These are phyloP conservation scores for Calonectria pteridis DNA, from an alignment of 2,329 filamentous ascomycete genomes.

Conservation along the genomic window DNA sequence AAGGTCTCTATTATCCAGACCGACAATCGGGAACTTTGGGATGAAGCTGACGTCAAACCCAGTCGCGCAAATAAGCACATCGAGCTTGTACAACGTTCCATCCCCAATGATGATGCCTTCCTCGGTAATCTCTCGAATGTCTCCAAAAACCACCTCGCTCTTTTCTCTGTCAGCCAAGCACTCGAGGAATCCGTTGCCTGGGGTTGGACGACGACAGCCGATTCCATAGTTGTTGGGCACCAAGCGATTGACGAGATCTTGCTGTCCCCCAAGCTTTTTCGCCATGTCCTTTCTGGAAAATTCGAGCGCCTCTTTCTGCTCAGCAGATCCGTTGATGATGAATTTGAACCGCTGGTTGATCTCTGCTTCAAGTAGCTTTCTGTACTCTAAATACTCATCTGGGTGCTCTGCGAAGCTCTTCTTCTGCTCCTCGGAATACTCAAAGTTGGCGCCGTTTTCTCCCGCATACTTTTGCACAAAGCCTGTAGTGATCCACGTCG, in stretches of 20 bases:
- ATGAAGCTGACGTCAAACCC: conserved; percentile 2
- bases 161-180: not conserved
- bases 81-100: not conserved
- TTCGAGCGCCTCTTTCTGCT: not conserved
- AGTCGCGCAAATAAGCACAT: not conserved
- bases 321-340: not conserved
- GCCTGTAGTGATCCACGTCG: not conserved
- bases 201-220: not conserved
- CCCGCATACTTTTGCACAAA: conserved; percentile 3
- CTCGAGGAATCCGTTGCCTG: not conserved
- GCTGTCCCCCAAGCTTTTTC: not conserved
- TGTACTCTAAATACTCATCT: not conserved
- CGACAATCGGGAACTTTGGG: not conserved
- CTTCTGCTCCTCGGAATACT: not conserved
- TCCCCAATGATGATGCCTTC: not conserved
- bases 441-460: not conserved
- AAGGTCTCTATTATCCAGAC: not conserved
- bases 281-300: not conserved
- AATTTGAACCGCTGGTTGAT: not conserved
- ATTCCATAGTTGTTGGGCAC: not conserved
- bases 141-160: not conserved
- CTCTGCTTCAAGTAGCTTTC: not conserved
- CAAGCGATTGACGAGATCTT: not conserved
- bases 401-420: not conserved
- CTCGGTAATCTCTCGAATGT: not conserved